Base-by-base conservation (phyloP, 495 filamentous ascomycete species). In the Apodospora peruviana region DNA sequence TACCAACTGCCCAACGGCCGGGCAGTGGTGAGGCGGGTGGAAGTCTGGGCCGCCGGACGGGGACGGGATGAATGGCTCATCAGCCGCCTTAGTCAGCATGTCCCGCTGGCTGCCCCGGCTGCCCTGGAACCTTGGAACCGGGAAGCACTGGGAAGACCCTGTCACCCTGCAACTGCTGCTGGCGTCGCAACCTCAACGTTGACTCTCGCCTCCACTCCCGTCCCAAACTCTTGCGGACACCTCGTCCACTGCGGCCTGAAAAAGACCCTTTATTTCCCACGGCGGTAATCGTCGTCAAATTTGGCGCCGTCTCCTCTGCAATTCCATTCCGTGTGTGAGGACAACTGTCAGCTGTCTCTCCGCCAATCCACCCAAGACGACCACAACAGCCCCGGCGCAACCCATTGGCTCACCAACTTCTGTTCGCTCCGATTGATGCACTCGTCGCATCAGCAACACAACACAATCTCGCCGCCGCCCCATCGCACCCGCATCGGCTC, bases 271-370 rank as follows among this genome's bases (percentile, higher is more conserved):
- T 23, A 24, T 40, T 42, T 20, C 49, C 41, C 47, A 46, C 44
- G 43, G 50, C 46, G 40, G 56, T 42, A 50, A 61, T 57, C 56
- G 42, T 55, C 59, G 43, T 42, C 40, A 43, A 50, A 43, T 43
- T 41, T n/a, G n/a, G 40, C 45, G 44, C 39, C 44, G 48, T 58
- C 37, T 19, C 51, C 49, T 19, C 53, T 47, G 20, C 16, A 51
- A 51, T 45, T 40, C 56, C 43, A 46, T 47, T 35, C 48, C 41
- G 46, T 25, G 34, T 51, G 48, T 35, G 47, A 57, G 50, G 43
- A 50, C 61, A 64, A 50, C 56, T 52, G 45, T 43, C 25, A 39
- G 39, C 47, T 32, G 47, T 25, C 19, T 44, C 45, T 41, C 29
- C 19, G 32, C 47, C 53, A 37, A 22, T 16, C 51, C 49, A 56